These are phyloP conservation scores for Cicer cuneatum DNA, from an alignment of 306 rosid species.

Conservation along the genomic window DNA sequence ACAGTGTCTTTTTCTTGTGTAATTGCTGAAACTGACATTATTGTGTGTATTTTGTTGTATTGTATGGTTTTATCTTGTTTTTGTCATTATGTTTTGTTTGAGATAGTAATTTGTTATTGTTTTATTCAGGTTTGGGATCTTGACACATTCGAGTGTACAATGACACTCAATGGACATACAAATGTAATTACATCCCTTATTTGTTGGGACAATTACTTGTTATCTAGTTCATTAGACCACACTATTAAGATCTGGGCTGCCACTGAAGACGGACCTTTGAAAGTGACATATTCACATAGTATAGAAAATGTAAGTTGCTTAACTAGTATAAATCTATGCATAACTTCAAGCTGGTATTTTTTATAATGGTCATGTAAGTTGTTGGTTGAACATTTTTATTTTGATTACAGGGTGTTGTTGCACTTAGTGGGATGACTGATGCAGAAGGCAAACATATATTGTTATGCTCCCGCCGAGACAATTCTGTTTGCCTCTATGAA, in stretches of 20 bases:
- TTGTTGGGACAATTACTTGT: slow-evolving; percentile 46
- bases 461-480: slow-evolving; percentile 50
- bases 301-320: slow-evolving; percentile 49
- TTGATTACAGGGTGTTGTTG: slow-evolving; percentile 50
- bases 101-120: not conserved
- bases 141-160: slow-evolving; percentile 47
- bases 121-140: slow-evolving; percentile 57
- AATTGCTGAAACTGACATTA: not conserved
- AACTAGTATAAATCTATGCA: not conserved
- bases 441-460: slow-evolving; percentile 44
- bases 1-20: not conserved
- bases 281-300: slow-evolving; percentile 40
- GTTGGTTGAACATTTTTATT: not conserved
- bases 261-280: slow-evolving; percentile 38
- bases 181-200: slow-evolving; percentile 14
- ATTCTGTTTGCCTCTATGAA: slow-evolving; percentile 50
- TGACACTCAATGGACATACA: slow-evolving; percentile 53
- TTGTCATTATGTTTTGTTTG: not conserved
- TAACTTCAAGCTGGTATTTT: not conserved
- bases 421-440: slow-evolving; percentile 47
- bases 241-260: slow-evolving; percentile 53
- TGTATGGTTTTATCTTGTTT: not conserved
- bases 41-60: not conserved
- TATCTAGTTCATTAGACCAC: slow-evolving; percentile 49
- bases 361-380: not conserved